Percentiles rank a stretch among this genome's conserved stretches.
These are phyloP conservation scores for Hortiboletus flavorubellus DNA, from an alignment of 768 basidiomycete species.

Conservation along the genomic window DNA sequence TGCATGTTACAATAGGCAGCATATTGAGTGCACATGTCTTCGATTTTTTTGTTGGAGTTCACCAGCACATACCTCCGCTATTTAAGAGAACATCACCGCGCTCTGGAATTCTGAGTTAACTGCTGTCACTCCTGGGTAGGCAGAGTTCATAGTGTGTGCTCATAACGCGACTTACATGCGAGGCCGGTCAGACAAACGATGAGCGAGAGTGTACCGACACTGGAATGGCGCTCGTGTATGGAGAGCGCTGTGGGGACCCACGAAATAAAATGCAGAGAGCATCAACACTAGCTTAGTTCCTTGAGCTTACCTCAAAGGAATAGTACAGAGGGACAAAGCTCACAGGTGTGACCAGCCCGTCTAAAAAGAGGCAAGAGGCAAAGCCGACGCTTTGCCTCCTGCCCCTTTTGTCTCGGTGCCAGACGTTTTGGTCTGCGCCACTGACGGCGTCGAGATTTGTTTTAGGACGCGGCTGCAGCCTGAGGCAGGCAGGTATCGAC, in stretches of 20 bases:
- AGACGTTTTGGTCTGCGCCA: too few relatives aligned
- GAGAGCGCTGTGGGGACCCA: conserved; percentile 7
- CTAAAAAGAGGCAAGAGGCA: too few relatives aligned
- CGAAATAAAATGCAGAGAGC: not conserved
- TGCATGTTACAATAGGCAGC: conserved; percentile 8
- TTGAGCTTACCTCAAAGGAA: not conserved
- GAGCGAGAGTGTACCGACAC: conserved; percentile 1
- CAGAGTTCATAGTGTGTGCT: too few relatives aligned
- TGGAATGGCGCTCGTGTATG: conserved; percentile 2
- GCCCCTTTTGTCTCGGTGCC: too few relatives aligned
- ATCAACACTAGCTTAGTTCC: not conserved
- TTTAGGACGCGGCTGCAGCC: too few relatives aligned
- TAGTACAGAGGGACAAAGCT: not conserved
- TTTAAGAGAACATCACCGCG: conserved; percentile 10
- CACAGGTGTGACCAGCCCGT: too few relatives aligned
- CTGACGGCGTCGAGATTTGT: too few relatives aligned
- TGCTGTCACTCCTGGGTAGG: too few relatives aligned
- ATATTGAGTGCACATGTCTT: conserved; percentile 15
- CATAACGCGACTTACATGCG: too few relatives aligned
- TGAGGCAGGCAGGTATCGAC: too few relatives aligned
- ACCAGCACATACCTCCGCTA: conserved; percentile 13
- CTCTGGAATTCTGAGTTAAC: too few relatives aligned
- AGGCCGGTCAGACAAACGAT: not conserved
- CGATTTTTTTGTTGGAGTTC: conserved; percentile 4
- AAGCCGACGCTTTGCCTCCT: too few relatives aligned